A percentile compares a stretch with the other conserved stretches of the same genome.
phyloP scores from a whole-genome alignment of 768 basidiomycete species.

The Suillus clintonianus region DNA sequence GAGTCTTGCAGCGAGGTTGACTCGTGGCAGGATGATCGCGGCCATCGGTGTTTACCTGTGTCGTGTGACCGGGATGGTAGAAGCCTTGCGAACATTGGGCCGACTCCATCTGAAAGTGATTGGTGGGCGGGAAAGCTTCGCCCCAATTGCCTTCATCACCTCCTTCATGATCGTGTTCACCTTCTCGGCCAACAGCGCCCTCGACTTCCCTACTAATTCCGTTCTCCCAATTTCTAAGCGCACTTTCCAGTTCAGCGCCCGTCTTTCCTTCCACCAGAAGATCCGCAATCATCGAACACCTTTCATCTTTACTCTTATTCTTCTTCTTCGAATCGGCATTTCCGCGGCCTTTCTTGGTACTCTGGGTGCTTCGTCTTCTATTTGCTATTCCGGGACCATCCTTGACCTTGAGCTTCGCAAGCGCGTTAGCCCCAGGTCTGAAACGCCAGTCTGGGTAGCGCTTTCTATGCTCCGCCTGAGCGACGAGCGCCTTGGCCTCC shows the following conservation, averaged over 20 bases:
- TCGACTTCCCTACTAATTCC: conserved; percentile 7
- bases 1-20: conserved; percentile 29
- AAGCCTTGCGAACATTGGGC: neutral
- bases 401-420: conserved; percentile 40
- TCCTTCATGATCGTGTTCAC: conserved; percentile 11
- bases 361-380: conserved; percentile 31
- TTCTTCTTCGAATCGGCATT: conserved; percentile 29
- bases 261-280: conserved; percentile 67
- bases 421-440: conserved; percentile 58
- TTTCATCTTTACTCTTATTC: conserved; percentile 44
- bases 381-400: conserved; percentile 37
- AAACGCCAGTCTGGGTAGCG: conserved; percentile 85
- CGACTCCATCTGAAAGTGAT: conserved; percentile 10
- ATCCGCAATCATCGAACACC: conserved; percentile 67
- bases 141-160: conserved; percentile 23
- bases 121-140: conserved; percentile 17
- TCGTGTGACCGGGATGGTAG: neutral
- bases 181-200: conserved; percentile 5
- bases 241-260: conserved; percentile 60
- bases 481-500: conserved; percentile 73
- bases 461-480: conserved; percentile 71
- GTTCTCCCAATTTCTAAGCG: conserved; percentile 53
- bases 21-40: conserved; percentile 6
- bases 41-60: conserved; percentile 3
- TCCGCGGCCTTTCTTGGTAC: conserved; percentile 29